Conservation (phyloP, 139 green algal genomes). For the Mesotaenium endlicherianum region DNA sequence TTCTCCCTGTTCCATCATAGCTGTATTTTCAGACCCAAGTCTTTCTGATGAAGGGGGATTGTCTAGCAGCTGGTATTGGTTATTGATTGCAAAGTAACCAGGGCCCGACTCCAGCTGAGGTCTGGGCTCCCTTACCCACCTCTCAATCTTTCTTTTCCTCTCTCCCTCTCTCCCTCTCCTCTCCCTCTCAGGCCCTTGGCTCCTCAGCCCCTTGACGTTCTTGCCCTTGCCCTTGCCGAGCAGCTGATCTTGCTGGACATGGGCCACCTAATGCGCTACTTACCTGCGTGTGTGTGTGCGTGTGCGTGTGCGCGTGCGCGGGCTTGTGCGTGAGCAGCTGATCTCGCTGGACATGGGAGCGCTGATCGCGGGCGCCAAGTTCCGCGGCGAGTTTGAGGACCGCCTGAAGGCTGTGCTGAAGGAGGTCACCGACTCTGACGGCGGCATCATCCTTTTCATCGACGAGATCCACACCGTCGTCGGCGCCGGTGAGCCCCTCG, state of each 20-base stretch:
- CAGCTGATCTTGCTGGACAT: not conserved
- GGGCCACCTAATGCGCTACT: not conserved
- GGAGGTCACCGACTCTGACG: slow-evolving; percentile 62
- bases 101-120: too few relatives aligned
- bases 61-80: too few relatives aligned
- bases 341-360: slow-evolving; percentile 88
- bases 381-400: slow-evolving; percentile 98
- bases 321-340: slow-evolving; percentile 71
- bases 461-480: slow-evolving; percentile 98
- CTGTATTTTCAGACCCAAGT: too few relatives aligned
- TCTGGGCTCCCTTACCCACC: too few relatives aligned
- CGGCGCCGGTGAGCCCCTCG: slow-evolving; percentile 61
- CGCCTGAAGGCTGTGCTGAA: slow-evolving; percentile 82
- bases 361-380: slow-evolving; percentile 96
- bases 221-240: not conserved
- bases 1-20: too few relatives aligned
- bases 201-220: too few relatives aligned
- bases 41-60: too few relatives aligned
- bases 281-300: slow-evolving; percentile 7
- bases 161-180: too few relatives aligned
- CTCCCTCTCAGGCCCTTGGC: too few relatives aligned
- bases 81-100: too few relatives aligned
- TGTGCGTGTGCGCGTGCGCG: slow-evolving; percentile 40
- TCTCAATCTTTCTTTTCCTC: too few relatives aligned
- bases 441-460: slow-evolving; percentile 95